Percentiles rank a stretch among this genome's conserved stretches.
Evolutionary conservation across 345 rosid species (phyloP).

Genomic region (Moricandia arvensis): DNA sequence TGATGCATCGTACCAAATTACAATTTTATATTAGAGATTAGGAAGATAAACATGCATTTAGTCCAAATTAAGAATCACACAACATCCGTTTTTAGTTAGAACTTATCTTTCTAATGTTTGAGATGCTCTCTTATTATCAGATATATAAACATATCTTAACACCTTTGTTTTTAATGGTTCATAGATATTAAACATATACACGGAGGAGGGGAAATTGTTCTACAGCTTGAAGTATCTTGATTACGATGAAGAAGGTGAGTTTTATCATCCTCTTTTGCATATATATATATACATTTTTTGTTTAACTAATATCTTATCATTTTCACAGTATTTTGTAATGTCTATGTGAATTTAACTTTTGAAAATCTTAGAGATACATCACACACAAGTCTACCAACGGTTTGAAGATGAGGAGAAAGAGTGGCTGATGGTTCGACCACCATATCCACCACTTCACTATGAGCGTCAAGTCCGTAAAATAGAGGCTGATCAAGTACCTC

Average conservation of each 20-base stretch:
- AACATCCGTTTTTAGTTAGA: not conserved
- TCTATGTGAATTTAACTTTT: not conserved
- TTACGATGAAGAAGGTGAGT: not conserved
- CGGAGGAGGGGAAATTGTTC: not conserved
- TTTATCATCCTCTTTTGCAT: not conserved
- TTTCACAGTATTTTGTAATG: not conserved
- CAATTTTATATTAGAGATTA: too few relatives aligned
- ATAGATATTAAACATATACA: not conserved
- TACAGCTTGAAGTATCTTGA: not conserved
- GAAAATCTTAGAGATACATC: not conserved
- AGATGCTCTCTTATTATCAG: not conserved
- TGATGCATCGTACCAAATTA: not conserved
- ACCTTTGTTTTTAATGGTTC: not conserved
- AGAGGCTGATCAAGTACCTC: conserved; percentile 3
- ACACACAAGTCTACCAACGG: conserved; percentile 7
- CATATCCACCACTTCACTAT: conserved; percentile 13
- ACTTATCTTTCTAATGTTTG: not conserved
- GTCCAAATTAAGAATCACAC: not conserved
- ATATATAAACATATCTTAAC: too few relatives aligned
- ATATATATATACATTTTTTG: not conserved
- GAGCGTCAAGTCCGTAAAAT: not conserved
- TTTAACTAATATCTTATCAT: not conserved
- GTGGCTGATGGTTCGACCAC: conserved; percentile 22
- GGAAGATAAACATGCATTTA: not conserved
- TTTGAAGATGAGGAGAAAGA: not conserved